These are phyloP conservation scores for Penicillium griseofulvum DNA, from an alignment of 2,329 filamentous ascomycete genomes.

Conservation along the genomic window DNA sequence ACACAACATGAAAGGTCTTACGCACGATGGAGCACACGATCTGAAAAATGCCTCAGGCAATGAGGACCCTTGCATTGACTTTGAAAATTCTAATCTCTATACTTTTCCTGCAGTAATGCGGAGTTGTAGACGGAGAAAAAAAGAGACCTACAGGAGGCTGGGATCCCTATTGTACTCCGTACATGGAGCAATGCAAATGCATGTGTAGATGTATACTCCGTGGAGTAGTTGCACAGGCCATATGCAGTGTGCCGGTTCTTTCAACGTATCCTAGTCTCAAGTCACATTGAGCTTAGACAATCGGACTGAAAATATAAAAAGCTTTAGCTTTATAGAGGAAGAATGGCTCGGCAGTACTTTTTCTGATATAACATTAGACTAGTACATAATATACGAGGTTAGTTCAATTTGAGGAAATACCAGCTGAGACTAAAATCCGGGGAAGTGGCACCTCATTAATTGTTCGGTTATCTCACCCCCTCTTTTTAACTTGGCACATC, in stretches of 20 bases:
- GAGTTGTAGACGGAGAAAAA: constrained; percentile 18
- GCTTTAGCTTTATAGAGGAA: not conserved
- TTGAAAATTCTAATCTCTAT: constrained; percentile 9
- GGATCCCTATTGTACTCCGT: constrained; percentile 6
- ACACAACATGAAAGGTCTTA: not conserved
- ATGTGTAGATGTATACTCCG: constrained; percentile 2
- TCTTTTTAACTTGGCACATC: not conserved
- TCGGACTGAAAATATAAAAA: no score
- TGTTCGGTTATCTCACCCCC: constrained; percentile 4
- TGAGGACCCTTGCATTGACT: constrained; percentile 6
- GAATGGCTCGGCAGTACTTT: not conserved
- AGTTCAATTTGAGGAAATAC: not conserved
- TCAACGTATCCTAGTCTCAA: not conserved
- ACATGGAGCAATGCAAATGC: constrained; percentile 5
- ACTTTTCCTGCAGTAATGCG: constrained; percentile 5
- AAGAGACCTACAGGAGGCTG: constrained; percentile 16
- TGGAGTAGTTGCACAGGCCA: not conserved
- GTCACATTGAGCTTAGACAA: not conserved
- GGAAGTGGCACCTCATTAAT: constrained; percentile 13
- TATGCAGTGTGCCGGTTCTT: not conserved
- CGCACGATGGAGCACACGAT: not conserved
- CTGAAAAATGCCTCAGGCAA: not conserved
- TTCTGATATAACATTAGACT: no score
- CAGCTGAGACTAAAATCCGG: constrained; percentile 22
- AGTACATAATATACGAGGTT: not conserved